Percentiles rank a stretch among this genome's conserved stretches.
Evolutionary conservation across 2,329 filamentous ascomycete species (phyloP).

Genomic region (Tothia fuscella): DNA sequence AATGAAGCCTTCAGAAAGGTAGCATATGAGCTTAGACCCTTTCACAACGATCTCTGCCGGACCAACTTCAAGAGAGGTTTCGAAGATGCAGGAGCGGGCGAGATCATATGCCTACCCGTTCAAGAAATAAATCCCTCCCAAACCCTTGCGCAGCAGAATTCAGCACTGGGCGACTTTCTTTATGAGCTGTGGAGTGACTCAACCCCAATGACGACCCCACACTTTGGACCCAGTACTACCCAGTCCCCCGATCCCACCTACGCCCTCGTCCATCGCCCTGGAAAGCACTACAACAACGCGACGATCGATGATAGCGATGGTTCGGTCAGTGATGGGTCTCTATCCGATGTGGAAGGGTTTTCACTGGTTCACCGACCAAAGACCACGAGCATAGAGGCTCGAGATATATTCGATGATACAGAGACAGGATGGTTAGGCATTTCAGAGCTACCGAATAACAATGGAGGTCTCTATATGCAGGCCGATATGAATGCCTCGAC

Average conservation of each 20-base stretch:
- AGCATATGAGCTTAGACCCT: constrained; percentile 24
- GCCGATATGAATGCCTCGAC: not conserved
- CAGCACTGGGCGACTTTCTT: constrained; percentile 1
- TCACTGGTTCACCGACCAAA: not conserved
- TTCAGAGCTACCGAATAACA: no score
- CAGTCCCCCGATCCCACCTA: constrained; percentile 1
- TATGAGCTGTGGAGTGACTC: not conserved
- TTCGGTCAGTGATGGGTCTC: not conserved
- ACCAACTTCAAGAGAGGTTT: constrained; percentile 27
- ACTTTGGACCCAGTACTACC: not conserved
- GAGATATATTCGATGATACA: not conserved
- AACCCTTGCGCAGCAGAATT: not conserved
- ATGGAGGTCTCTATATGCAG: not conserved
- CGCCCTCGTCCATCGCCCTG: not conserved
- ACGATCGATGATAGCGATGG: constrained; percentile 3
- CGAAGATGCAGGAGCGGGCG: constrained; percentile 24
- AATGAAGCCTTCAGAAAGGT: constrained; percentile 26
- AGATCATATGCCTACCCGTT: not conserved
- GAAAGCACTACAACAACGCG: not conserved
- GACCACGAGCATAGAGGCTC: not conserved
- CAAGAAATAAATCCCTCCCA: not conserved
- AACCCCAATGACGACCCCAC: not conserved
- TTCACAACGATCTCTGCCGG: constrained; percentile 29
- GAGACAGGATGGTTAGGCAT: not conserved
- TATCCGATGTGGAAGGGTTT: not conserved